These are phyloP conservation scores for Penicillium janthinellum DNA, from an alignment of 2,329 filamentous ascomycete genomes.

Conservation along the genomic window DNA sequence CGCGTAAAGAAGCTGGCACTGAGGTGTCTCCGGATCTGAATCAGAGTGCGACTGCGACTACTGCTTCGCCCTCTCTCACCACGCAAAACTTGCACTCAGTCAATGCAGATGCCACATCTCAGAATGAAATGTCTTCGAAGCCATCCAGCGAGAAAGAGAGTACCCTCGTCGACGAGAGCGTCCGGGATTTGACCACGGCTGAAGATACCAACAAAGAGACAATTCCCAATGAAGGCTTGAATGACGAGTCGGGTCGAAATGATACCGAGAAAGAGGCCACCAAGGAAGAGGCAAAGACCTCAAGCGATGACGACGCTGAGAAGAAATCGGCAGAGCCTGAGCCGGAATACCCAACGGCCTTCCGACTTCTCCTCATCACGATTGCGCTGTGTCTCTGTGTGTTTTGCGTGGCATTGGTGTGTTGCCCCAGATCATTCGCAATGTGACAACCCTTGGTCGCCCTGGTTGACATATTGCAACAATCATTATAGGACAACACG, in stretches of 20 bases:
- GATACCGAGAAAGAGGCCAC: slow-evolving; percentile 8
- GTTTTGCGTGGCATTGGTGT: slow-evolving; percentile 44
- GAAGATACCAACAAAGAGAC: slow-evolving; percentile 13
- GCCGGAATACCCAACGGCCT: slow-evolving; percentile 35
- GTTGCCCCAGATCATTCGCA: background rate
- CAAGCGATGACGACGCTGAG: slow-evolving; percentile 8
- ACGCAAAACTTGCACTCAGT: background rate
- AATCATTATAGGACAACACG: slow-evolving; percentile 40
- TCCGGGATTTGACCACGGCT: background rate
- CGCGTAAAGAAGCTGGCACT: slow-evolving; percentile 11
- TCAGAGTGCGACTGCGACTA: background rate
- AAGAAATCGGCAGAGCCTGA: slow-evolving; percentile 23
- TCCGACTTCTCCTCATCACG: slow-evolving; percentile 39
- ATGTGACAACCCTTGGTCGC: background rate
- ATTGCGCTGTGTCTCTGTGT: slow-evolving; percentile 42
- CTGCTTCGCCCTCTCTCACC: background rate
- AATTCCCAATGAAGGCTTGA: slow-evolving; percentile 8
- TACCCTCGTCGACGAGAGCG: slow-evolving; percentile 21
- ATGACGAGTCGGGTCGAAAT: slow-evolving; percentile 11
- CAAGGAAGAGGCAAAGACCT: slow-evolving; percentile 8
- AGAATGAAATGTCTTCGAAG: slow-evolving; percentile 9
- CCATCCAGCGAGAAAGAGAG: slow-evolving; percentile 28
- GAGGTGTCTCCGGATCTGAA: background rate
- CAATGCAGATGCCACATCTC: slow-evolving; percentile 8
- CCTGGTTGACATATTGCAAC: background rate